Evolutionary conservation across 805 yeast genomes (phyloP).

Genomic region (Cyberlindnera maritima): DNA sequence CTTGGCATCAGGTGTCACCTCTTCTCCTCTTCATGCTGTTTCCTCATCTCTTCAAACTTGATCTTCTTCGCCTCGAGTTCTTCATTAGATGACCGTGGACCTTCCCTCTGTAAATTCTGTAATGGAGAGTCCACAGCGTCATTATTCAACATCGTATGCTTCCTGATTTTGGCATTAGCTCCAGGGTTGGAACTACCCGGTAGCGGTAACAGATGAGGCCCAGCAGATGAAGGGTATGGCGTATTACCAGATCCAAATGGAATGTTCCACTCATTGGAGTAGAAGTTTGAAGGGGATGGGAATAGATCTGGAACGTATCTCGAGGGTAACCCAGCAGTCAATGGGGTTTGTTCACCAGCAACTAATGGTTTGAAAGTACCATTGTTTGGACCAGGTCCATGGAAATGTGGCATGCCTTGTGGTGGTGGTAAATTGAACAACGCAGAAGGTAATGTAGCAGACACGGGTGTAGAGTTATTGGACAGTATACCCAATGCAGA

Average conservation of each 20-base stretch:
- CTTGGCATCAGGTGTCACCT: too few species aligned
- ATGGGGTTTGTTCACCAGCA: constrained; percentile 64
- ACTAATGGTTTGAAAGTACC: constrained; percentile 24
- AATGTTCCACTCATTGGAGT: constrained; percentile 56
- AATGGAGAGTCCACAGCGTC: constrained; percentile 20
- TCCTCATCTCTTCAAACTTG: constrained; percentile 6
- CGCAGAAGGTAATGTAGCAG: constrained; percentile 33
- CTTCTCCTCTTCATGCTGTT: background rate
- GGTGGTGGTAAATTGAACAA: constrained; percentile 34
- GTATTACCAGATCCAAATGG: constrained; percentile 42
- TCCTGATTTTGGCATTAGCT: constrained; percentile 7
- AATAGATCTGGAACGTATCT: constrained; percentile 69
- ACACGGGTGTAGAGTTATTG: constrained; percentile 29
- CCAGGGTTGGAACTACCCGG: constrained; percentile 5
- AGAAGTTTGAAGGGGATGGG: constrained; percentile 79
- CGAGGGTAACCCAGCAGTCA: constrained; percentile 66
- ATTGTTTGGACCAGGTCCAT: constrained; percentile 14
- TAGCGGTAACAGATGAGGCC: constrained; percentile 21
- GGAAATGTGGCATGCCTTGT: constrained; percentile 29
- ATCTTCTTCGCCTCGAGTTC: constrained; percentile 9
- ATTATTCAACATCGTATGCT: constrained; percentile 11
- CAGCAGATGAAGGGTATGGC: constrained; percentile 34
- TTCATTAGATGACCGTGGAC: background rate
- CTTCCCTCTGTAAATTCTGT: constrained; percentile 14
- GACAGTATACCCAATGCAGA: constrained; percentile 19